Evolutionary conservation across 805 yeast species (phyloP), one percentile per base, ranked within the genome.

Genomic region (Ogataea paradorogensis): DNA sequence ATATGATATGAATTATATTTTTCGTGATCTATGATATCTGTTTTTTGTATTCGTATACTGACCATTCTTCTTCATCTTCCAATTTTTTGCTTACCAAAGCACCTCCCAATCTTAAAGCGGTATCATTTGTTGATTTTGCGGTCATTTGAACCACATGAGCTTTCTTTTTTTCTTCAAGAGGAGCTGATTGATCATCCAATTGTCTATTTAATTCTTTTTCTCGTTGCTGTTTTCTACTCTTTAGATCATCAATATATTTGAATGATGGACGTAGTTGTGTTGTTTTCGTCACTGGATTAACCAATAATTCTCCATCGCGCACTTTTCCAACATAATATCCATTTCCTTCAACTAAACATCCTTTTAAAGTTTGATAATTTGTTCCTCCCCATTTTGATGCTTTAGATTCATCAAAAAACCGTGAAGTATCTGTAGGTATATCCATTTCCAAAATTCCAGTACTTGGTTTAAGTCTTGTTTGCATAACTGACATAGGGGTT

Each of bases 261-360:
- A 93, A 87, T 51, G 76, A 74, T 2, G 97, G 93, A 50, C 96
- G 73, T 45, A 93, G 60, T 60, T 91, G 97, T 0, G 83, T 76
- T 0, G 84, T 76, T 15, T 78, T 71, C 25, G 77, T 74, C 1
- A 90, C 69, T 1, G 91, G 85, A 1, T 76, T 62, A 45, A 91
- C 59, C 35, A 84, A 78, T 7, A 88, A 53, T 51, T 73, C 78
- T 13, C 73, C 74, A 22, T 74, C 65, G 13, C 46, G 38, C 27
- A 63, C 41, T 8, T 50, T 32, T 3, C 68, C 77, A 9, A 68
- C 68, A 47, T 70, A 74, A 49, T 74, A 76, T 0, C 83, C 84
- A 24, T 70, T 72, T 24, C 74, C 67, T 4, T 63, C 61, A 15
- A 72, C 71, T 30, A 87, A 66, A 0, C 84, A 88, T 6, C 97